Evolutionary conservation across 2,329 filamentous ascomycete species (phyloP).

Genomic region (Alternaria metachromatica): DNA sequence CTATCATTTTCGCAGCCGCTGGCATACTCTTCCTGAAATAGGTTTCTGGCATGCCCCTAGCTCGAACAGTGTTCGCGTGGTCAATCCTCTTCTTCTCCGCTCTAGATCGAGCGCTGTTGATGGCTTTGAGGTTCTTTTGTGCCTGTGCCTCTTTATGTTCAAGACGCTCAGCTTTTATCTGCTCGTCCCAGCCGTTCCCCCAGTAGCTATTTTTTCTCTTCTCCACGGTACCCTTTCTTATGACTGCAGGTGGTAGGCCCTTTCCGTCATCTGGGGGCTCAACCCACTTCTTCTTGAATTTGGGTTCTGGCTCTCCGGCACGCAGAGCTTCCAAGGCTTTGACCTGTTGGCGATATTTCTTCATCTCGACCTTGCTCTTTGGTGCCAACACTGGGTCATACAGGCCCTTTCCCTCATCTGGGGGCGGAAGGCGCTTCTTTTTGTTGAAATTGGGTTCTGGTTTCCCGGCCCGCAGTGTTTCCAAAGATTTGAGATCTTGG

Average conservation of each 20-base stretch:
- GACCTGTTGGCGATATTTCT: background rate
- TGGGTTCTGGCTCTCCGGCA: background rate
- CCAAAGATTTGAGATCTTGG: background rate
- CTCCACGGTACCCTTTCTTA: background rate
- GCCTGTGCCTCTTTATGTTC: background rate
- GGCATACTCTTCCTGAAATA: too few species aligned
- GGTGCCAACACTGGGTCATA: background rate
- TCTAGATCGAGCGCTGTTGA: too few species aligned
- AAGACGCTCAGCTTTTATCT: background rate
- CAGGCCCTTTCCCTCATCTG: background rate
- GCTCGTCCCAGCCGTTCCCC: background rate
- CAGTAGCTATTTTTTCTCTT: background rate
- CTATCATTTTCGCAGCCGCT: too few species aligned
- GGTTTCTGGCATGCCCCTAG: too few species aligned
- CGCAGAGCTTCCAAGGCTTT: background rate
- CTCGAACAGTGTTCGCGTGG: too few species aligned
- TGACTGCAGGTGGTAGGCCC: background rate
- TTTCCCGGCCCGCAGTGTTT: background rate
- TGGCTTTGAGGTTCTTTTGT: too few species aligned
- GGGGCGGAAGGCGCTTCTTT: background rate
- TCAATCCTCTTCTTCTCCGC: too few species aligned
- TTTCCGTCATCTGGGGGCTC: background rate
- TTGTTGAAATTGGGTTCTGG: background rate
- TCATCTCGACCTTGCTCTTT: background rate
- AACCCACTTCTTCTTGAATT: background rate